Base-by-base conservation (phyloP, 2,329 filamentous ascomycete species). In the Ophioceras dolichostomum region DNA sequence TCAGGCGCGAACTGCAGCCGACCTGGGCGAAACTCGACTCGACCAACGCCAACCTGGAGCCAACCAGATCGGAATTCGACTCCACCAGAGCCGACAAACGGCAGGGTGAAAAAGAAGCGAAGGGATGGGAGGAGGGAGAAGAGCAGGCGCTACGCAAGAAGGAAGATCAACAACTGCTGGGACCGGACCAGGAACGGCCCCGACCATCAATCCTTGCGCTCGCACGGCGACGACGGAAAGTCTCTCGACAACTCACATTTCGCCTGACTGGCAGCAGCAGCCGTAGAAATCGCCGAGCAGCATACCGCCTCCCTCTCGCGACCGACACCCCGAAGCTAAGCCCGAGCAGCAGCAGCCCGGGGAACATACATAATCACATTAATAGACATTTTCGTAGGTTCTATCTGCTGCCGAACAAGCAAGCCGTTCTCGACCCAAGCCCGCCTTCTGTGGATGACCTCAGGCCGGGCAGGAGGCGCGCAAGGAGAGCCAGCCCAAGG, bases 361-460 rank as follows among this genome's bases (percentile, higher is more conserved):
- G 24, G 24, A 26, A n/a, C n/a, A n/a, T n/a, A n/a, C n/a, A n/a
- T n/a, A n/a, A n/a, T n/a, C n/a, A n/a, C n/a, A n/a, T n/a, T n/a
- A n/a, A n/a, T n/a, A n/a, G n/a, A n/a, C n/a, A n/a, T n/a, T n/a
- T n/a, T n/a, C n/a, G n/a, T n/a, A n/a, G n/a, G n/a, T n/a, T n/a
- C n/a, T n/a, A n/a, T n/a, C n/a, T n/a, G n/a, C n/a, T n/a, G n/a
- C n/a, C n/a, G n/a, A n/a, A n/a, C n/a, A n/a, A n/a, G n/a, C n/a
- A n/a, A n/a, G n/a, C n/a, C n/a, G n/a, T n/a, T n/a, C n/a, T n/a
- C n/a, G n/a, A n/a, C n/a, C n/a, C n/a, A n/a, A n/a, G n/a, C n/a
- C n/a, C n/a, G n/a, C n/a, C n/a, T n/a, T n/a, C n/a, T n/a, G 65
- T 91, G 32, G 76, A 86, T 41, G 88, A 94, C 51, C 67, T 98